Evolutionary conservation across 108 stramenopile species (phyloP), one percentile per base, ranked within the genome.

Genomic region (Hondaea fermentalgiana): DNA sequence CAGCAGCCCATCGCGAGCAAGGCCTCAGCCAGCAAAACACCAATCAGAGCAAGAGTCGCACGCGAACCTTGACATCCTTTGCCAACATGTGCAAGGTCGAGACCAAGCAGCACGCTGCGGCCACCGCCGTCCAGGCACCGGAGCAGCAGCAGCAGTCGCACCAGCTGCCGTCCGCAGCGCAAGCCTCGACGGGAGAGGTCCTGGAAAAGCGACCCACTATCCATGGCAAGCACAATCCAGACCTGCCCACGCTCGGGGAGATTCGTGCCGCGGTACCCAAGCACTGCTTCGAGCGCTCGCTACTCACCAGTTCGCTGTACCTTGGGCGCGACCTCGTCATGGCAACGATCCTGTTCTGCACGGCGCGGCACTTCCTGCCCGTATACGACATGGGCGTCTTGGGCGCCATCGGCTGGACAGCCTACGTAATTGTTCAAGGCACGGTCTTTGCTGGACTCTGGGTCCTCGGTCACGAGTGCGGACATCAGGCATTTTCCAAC

Each of bases 391-490:
- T 91, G 58, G 87, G 90, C 28, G 89, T 92, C 72, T 72, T 87
- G 6, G 96, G 94, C 91, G 92, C 90, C 60, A 55, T 95, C 59
- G 95, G 97, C 44, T 99, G 99, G 99, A 93, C 95, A 19, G 88
- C 93, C 72, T 99, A 99, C 90, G 97, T 97, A 91, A 98, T 97
- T 91, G 96, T 96, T 92, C 96, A 97, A 94, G 99, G 99, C 87
- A 96, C 96, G 87, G 97, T 98, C 87, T 88, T 97, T 71, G 99
- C 98, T 29, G 98, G 99, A 10, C 97, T 97, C 42, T 99, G 99
- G 99, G 99, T 99, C 42, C 90, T 99, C 4, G 98, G 97, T 3
- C 99, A 99, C 90, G 99, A 99, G 89, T 99, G 98, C 89, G 99
- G 99, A 60, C 99, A 99, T 91, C 97, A 97, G 59, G 97, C 98